A percentile compares a stretch with the other conserved stretches of the same genome.
These are phyloP conservation scores for Coprinopsis sp. DNA, from an alignment of 768 basidiomycete genomes.

Conservation along the genomic window DNA sequence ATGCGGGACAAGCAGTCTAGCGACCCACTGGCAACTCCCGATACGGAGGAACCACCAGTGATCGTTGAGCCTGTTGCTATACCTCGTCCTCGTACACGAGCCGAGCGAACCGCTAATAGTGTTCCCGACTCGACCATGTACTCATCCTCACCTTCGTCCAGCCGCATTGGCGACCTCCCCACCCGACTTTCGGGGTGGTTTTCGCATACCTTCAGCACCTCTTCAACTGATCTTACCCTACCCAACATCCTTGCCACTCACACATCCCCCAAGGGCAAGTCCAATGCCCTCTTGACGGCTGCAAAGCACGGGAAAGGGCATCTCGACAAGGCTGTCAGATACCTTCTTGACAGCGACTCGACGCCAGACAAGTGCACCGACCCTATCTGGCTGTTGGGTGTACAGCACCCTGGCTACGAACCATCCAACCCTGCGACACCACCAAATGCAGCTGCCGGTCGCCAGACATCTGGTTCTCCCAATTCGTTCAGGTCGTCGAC, in stretches of 20 bases:
- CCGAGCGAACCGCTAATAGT: constrained; percentile 18
- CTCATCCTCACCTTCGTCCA: constrained; percentile 43
- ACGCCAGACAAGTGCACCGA: constrained; percentile 77
- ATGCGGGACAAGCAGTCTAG: constrained; percentile 32
- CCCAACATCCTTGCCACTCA: constrained; percentile 52
- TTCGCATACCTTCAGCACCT: constrained; percentile 69
- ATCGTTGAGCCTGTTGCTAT: constrained; percentile 60
- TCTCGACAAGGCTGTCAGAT: constrained; percentile 79
- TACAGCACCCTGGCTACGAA: constrained; percentile 75
- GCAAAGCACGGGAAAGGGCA: constrained; percentile 73
- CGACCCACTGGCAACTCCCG: constrained; percentile 16
- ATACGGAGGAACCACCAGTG: constrained; percentile 52
- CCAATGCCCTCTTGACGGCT: constrained; percentile 52
- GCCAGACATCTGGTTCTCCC: constrained; percentile 31
- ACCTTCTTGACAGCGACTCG: constrained; percentile 88
- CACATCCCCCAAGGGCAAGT: constrained; percentile 15
- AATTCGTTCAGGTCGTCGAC: constrained; percentile 42
- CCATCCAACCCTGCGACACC: constrained; percentile 22
- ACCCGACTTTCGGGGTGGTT: constrained; percentile 79
- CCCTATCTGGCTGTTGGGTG: constrained; percentile 87
- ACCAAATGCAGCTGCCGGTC: constrained; percentile 7
- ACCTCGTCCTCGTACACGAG: constrained; percentile 50
- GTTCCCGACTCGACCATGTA: constrained; percentile 30
- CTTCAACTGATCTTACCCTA: constrained; percentile 67
- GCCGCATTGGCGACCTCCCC: constrained; percentile 64